Percentiles rank a stretch among this genome's conserved stretches.
phyloP scores from a whole-genome alignment of 352 stramenopile genomes.

The Phytophthora idaei region DNA sequence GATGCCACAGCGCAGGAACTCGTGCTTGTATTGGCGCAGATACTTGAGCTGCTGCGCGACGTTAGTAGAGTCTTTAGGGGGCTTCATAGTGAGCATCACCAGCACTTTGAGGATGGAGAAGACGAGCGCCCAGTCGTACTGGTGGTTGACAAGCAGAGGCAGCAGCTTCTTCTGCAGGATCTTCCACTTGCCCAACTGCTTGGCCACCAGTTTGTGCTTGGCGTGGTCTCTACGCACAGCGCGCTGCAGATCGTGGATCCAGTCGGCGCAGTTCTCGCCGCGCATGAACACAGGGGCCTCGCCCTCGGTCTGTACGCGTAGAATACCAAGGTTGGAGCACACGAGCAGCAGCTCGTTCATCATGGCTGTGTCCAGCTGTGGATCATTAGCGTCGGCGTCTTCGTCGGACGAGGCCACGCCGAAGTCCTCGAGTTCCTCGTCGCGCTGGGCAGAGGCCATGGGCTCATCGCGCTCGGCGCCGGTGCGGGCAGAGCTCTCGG shows the following conservation, averaged over 20 bases:
- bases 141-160: conserved; percentile 84
- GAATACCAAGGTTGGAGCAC: conserved; percentile 87
- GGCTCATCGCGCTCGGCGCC: not conserved
- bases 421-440: conserved; percentile 70
- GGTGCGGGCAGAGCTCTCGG: not conserved
- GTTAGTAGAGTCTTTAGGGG: conserved; percentile 76
- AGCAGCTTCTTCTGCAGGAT: conserved; percentile 90
- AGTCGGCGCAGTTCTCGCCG: conserved; percentile 83
- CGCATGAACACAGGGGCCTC: conserved; percentile 75
- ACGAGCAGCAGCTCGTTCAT: conserved; percentile 89
- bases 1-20: conserved; percentile 74
- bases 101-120: conserved; percentile 91
- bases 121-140: conserved; percentile 86
- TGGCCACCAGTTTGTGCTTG: conserved; percentile 80
- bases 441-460: conserved; percentile 11
- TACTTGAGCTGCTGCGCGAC: conserved; percentile 83
- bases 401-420: conserved; percentile 54
- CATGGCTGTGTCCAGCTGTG: conserved; percentile 74
- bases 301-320: conserved; percentile 62
- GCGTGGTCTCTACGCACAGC: conserved; percentile 82
- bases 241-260: conserved; percentile 88
- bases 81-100: conserved; percentile 91
- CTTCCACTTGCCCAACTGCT: conserved; percentile 88
- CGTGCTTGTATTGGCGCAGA: conserved; percentile 84
- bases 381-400: conserved; percentile 33